phyloP scores from a whole-genome alignment of 495 filamentous ascomycete genomes.

The Physcia stellaris region DNA sequence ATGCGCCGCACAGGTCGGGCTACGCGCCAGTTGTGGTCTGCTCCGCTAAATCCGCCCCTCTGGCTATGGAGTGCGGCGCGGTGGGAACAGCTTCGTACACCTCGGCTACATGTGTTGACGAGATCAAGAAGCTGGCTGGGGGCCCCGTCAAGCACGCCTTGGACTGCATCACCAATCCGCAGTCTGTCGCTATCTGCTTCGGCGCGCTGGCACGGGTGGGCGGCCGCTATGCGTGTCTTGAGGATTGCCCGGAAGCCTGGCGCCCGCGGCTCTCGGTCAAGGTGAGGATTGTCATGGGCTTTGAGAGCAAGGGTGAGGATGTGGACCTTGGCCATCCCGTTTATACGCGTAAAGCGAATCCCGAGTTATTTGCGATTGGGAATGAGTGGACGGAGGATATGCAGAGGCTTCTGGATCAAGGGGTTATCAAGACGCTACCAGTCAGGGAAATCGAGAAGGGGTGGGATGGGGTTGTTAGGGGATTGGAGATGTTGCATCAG shows the following conservation, averaged over 20 bases:
- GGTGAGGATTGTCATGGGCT: slow-evolving; percentile 19
- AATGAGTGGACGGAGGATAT: slow-evolving; percentile 3
- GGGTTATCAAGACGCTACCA: slow-evolving; percentile 17
- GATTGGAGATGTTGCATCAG: slow-evolving; percentile 14
- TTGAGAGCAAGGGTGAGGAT: slow-evolving; percentile 16
- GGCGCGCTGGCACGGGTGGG: slow-evolving; percentile 22
- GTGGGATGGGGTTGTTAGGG: slow-evolving; percentile 15
- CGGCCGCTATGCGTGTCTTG: slow-evolving; percentile 22
- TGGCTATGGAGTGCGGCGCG: slow-evolving; percentile 37
- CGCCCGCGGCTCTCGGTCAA: neutral
- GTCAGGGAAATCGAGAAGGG: slow-evolving; percentile 12
- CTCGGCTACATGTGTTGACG: slow-evolving; percentile 23
- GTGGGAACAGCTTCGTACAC: slow-evolving; percentile 41
- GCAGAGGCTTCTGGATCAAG: slow-evolving; percentile 17
- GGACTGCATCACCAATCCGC: slow-evolving; percentile 25
- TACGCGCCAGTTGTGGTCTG: slow-evolving; percentile 36
- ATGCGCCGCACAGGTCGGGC: slow-evolving; percentile 12
- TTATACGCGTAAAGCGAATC: slow-evolving; percentile 6
- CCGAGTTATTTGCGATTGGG: slow-evolving; percentile 13
- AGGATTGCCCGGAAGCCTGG: slow-evolving; percentile 3
- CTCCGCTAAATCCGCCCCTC: slow-evolving; percentile 39
- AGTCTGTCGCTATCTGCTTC: slow-evolving; percentile 20
- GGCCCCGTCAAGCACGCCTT: slow-evolving; percentile 25
- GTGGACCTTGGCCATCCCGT: slow-evolving; percentile 16
- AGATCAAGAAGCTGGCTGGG: slow-evolving; percentile 27